Evolutionary conservation across 2,329 filamentous ascomycete species (phyloP).

Genomic region (Aspergillus fumigatiaffinis): DNA sequence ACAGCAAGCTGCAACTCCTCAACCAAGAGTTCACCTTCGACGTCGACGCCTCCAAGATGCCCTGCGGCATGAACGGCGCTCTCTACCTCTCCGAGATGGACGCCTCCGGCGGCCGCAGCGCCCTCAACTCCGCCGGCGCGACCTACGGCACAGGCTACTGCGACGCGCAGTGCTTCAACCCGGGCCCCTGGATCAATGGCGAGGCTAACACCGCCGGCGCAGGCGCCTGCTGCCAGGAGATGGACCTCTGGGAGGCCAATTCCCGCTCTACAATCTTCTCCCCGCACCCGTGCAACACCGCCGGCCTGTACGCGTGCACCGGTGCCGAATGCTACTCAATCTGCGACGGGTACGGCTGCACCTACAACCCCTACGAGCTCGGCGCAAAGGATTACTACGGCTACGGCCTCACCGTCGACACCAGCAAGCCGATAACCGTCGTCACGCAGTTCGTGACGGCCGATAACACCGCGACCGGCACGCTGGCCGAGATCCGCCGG

Average conservation of each 20-base stretch:
- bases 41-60: conserved; percentile 64
- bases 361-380: conserved; percentile 64
- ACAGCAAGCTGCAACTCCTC: conserved; percentile 59
- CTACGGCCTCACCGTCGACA: conserved; percentile 53
- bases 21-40: conserved; percentile 67
- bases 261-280: conserved; percentile 58
- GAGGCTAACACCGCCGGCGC: conserved; percentile 48
- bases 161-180: conserved; percentile 50
- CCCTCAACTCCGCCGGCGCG: conserved; percentile 52
- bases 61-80: conserved; percentile 67
- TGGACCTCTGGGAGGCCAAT: conserved; percentile 68
- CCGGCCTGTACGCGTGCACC: conserved; percentile 47
- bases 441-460: conserved; percentile 60
- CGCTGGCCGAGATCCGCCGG: conserved; percentile 55
- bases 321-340: conserved; percentile 43
- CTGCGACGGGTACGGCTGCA: conserved; percentile 64
- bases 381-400: conserved; percentile 61
- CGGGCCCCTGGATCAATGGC: conserved; percentile 50
- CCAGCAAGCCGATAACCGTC: conserved; percentile 56
- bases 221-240: conserved; percentile 62
- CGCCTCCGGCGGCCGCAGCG: conserved; percentile 53
- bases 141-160: conserved; percentile 60
- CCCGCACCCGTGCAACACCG: conserved; percentile 56
- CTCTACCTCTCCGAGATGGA: conserved; percentile 62
- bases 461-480: conserved; percentile 45